Evolutionary conservation across 257 asterid species (phyloP).

Genomic region (Primulina tabacum): DNA sequence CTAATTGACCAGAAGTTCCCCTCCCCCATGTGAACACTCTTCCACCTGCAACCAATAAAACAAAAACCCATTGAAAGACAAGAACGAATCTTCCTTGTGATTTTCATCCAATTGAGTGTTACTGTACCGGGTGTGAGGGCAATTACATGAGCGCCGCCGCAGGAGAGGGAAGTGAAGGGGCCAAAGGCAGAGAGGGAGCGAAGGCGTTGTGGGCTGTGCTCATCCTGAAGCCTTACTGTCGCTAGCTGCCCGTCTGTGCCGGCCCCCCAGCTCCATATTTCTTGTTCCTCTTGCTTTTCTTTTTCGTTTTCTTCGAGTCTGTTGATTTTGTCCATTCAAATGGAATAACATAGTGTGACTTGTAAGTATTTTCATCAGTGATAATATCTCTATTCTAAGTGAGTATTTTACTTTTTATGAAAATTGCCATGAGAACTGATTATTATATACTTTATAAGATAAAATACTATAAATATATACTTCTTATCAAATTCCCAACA

Average conservation of each 20-base stretch:
- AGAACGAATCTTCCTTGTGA: background rate
- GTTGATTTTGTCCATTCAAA: constrained; percentile 23
- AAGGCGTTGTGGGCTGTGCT: constrained; percentile 55
- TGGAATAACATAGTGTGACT: no score
- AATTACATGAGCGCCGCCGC: constrained; percentile 96
- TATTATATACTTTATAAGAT: no score
- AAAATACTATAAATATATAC: no score
- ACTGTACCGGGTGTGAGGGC: constrained; percentile 61
- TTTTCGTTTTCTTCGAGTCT: constrained; percentile 21
- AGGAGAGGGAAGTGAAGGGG: constrained; percentile 59
- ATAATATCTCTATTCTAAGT: no score
- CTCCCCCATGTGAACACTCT: constrained; percentile 90
- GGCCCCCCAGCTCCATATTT: constrained; percentile 95
- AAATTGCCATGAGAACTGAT: no score
- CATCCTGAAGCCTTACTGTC: constrained; percentile 63
- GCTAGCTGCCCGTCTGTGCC: constrained; percentile 90
- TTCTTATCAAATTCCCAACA: no score
- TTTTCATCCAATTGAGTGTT: background rate
- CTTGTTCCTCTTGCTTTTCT: constrained; percentile 27
- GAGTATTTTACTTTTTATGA: no score
- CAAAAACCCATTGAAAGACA: constrained; percentile 13
- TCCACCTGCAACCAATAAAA: constrained; percentile 49
- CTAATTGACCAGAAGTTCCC: constrained; percentile 88
- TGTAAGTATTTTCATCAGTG: no score
- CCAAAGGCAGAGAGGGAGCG: constrained; percentile 49